phyloP scores from a whole-genome alignment of 2,329 filamentous ascomycete species.

The Colletotrichum australisinense region DNA sequence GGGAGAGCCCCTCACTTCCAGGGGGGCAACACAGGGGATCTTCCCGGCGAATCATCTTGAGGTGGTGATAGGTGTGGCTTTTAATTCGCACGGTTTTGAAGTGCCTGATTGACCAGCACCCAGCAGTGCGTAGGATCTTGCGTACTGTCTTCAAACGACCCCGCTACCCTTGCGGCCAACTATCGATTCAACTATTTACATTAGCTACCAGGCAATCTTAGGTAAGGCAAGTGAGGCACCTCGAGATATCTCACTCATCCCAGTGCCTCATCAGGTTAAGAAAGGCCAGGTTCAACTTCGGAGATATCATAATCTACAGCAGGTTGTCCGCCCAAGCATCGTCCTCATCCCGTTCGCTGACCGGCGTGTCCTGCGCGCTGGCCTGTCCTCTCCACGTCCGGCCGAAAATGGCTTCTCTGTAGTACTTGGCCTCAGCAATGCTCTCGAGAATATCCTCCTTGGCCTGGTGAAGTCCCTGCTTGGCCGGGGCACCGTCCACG shows the following conservation, averaged over 20 bases:
- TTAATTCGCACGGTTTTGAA: neutral
- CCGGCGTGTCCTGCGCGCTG: slow-evolving; percentile 27
- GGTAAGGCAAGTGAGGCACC: neutral
- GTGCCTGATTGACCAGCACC: neutral
- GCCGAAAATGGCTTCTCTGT: slow-evolving; percentile 76
- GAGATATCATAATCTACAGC: neutral
- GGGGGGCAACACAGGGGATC: neutral
- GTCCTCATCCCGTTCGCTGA: slow-evolving; percentile 30
- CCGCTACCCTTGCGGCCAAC: neutral
- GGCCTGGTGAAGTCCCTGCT: slow-evolving; percentile 84
- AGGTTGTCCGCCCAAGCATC: slow-evolving; percentile 37
- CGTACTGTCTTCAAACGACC: neutral
- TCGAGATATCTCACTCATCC: neutral
- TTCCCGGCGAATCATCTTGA: neutral
- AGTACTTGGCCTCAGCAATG: slow-evolving; percentile 90
- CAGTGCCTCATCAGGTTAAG: too few species aligned
- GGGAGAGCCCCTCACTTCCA: slow-evolving; percentile 21
- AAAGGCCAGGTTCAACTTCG: too few species aligned
- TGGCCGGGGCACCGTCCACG: slow-evolving; percentile 72
- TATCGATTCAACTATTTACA: neutral
- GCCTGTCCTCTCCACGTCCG: slow-evolving; percentile 39
- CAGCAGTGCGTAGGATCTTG: neutral
- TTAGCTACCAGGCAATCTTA: neutral
- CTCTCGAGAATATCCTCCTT: slow-evolving; percentile 93
- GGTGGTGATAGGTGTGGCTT: neutral